Evolutionary conservation across 345 rosid genomes (phyloP).

Genomic region (Moricandia arvensis): DNA sequence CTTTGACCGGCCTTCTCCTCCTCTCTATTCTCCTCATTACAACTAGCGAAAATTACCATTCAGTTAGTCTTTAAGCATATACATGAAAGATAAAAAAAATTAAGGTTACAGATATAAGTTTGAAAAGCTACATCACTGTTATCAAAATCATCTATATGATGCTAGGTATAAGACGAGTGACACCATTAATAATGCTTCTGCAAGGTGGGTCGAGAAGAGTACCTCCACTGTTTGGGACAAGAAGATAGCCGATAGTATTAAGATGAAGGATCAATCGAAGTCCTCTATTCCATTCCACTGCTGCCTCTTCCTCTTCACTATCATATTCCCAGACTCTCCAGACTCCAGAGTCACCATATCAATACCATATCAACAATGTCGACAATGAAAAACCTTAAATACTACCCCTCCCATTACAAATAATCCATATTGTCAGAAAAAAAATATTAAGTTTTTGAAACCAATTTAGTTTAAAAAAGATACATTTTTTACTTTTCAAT

Average conservation of each 20-base stretch:
- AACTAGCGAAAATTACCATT: slow-evolving; percentile 40
- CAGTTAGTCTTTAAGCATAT: not conserved
- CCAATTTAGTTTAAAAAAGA: no score
- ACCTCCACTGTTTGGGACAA: slow-evolving; percentile 83
- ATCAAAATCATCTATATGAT: not conserved
- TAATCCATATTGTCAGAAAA: no score
- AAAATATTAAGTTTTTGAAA: no score
- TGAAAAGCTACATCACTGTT: slow-evolving; percentile 2
- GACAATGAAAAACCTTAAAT: slow-evolving; percentile 34
- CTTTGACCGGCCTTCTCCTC: slow-evolving; percentile 56
- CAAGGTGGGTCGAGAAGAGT: slow-evolving; percentile 4
- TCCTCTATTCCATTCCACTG: slow-evolving; percentile 39
- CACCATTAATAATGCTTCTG: not conserved
- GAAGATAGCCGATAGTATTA: slow-evolving; percentile 39
- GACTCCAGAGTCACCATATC: slow-evolving; percentile 59
- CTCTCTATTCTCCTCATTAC: slow-evolving; percentile 87
- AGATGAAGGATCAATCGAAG: slow-evolving; percentile 44
- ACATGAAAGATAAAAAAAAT: not conserved
- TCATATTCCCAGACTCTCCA: slow-evolving; percentile 62
- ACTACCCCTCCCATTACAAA: no score
- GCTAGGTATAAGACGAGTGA: not conserved
- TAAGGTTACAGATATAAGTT: not conserved
- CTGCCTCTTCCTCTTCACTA: slow-evolving; percentile 67
- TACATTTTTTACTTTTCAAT: no score
- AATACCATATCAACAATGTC: slow-evolving; percentile 53